Evolutionary conservation across 371 early-diverging fungal species (phyloP).

Genomic region (Phascolomyces articulosus): DNA sequence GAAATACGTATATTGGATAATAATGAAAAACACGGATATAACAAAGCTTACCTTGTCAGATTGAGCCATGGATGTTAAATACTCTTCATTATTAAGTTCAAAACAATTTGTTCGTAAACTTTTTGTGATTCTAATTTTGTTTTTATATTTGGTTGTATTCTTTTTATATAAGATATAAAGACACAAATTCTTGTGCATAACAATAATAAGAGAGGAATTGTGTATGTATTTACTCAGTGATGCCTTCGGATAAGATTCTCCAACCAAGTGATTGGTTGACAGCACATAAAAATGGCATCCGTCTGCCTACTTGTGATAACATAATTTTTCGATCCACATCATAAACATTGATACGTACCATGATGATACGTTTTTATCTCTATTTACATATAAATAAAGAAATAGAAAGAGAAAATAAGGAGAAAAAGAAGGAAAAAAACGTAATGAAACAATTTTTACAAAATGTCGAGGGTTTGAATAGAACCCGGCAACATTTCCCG

Average conservation of each 20-base stretch:
- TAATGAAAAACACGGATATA: no score
- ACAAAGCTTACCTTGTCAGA: conserved; percentile 20
- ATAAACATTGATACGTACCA: conserved; percentile 23
- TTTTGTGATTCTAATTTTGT: conserved; percentile 14
- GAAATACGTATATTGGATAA: no score
- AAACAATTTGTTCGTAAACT: conserved; percentile 27
- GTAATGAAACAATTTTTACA: no score
- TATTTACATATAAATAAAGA: neutral
- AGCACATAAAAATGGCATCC: conserved; percentile 34
- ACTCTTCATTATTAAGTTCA: conserved; percentile 19
- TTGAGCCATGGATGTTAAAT: conserved; percentile 34
- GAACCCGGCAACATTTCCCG: no score
- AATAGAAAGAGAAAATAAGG: neutral
- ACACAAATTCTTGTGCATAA: no score
- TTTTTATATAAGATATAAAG: no score
- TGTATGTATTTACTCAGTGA: conserved; percentile 21
- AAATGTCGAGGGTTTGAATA: no score
- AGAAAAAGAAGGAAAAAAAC: neutral
- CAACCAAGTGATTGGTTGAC: conserved; percentile 26
- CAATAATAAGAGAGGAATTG: no score
- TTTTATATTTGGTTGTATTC: neutral
- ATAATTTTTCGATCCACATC: conserved; percentile 15
- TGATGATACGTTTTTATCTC: no score
- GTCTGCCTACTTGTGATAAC: conserved; percentile 12
- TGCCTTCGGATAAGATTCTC: conserved; percentile 33